Evolutionary conservation across 2,329 filamentous ascomycete species (phyloP), one percentile per base, ranked within the genome.

Genomic region (Hypoxylon sp.): DNA sequence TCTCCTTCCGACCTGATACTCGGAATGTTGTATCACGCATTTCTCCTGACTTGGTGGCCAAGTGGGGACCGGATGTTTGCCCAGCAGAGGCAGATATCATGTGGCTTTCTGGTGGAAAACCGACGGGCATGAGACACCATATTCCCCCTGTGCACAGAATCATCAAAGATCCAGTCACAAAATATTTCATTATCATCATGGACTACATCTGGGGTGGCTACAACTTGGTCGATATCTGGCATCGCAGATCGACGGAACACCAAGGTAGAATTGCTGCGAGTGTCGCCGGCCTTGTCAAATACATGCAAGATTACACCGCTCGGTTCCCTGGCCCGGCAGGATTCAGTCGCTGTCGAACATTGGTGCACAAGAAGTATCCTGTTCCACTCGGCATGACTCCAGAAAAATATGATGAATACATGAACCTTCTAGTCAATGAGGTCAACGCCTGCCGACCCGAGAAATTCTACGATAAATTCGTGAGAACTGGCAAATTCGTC

Each of bases 1-100:
- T 63, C 21, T 66, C 46, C 11, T 61, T 63, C 46, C 55, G 34
- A 6, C 25, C 13, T n/a, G 60, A 53, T 11, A 63, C 63, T 19
- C 23, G 36, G n/a, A 63, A 51, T 13, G 21, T 11, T 14, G 30
- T 66, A 41, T 61, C 67, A 21, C 63, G 63, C 10, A 69, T 69
- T 45, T 14, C 59, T 50, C 43, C 21, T 38, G 3, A 21, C 6
- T 14, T 63, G 41, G 60, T 67, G 2, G 56, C 59, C 11, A 67
- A 67, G 11, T 69, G 45, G 60, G 63, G 63, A 14, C 41, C 14
- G 11, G 13, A 28, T 5, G 41, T 56, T 11, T 13, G 13, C 19
- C 28, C 52, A 30, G 41, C 11, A 23, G 67, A 67, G 30, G 51
- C 21, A 36, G 60, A 64, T 23, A 60, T 49, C 43, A 51, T 60